phyloP scores from a whole-genome alignment of 139 green algal genomes.

The Closterium sp. region DNA sequence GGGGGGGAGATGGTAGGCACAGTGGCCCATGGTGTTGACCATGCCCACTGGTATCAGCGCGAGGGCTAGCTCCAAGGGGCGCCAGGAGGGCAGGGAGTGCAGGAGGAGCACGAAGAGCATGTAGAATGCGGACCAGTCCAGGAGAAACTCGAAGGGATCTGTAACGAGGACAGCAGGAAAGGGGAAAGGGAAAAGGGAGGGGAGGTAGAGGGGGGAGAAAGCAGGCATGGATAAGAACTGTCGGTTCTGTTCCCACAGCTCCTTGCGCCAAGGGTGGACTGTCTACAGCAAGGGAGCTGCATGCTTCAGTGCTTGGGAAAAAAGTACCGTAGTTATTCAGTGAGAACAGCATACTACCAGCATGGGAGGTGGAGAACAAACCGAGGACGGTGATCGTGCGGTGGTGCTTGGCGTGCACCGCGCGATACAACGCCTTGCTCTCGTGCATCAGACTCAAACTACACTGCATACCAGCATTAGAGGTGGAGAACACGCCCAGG shows the following conservation, averaged over 20 bases:
- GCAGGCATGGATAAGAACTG: not conserved
- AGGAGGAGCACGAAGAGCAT: not conserved
- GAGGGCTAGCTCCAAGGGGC: not conserved
- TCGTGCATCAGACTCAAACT: conserved; percentile 29
- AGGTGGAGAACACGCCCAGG: conserved; percentile 2
- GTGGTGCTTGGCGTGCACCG: conserved; percentile 12
- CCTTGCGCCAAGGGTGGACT: too few relatives aligned
- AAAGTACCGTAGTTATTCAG: not conserved
- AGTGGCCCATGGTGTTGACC: conserved; percentile 43
- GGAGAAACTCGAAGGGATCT: conserved; percentile 7
- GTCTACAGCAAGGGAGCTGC: not conserved
- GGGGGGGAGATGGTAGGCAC: conserved; percentile 13
- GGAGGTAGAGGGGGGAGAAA: not conserved
- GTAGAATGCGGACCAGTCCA: conserved; percentile 17
- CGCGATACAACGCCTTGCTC: conserved; percentile 16
- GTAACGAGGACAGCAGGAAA: not conserved
- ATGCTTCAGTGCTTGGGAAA: conserved; percentile 4
- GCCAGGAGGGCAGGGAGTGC: conserved; percentile 1
- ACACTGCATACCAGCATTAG: conserved; percentile 5
- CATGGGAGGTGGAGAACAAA: conserved; percentile 1
- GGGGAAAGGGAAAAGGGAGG: not conserved
- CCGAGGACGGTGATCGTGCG: not conserved
- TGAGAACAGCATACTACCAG: not conserved
- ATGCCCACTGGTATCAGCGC: not conserved
- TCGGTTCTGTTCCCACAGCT: too few relatives aligned